Percentiles rank a stretch among this genome's conserved stretches.
Evolutionary conservation across 148 eudicot species (phyloP).

Genomic region (Bassia scoparia): DNA sequence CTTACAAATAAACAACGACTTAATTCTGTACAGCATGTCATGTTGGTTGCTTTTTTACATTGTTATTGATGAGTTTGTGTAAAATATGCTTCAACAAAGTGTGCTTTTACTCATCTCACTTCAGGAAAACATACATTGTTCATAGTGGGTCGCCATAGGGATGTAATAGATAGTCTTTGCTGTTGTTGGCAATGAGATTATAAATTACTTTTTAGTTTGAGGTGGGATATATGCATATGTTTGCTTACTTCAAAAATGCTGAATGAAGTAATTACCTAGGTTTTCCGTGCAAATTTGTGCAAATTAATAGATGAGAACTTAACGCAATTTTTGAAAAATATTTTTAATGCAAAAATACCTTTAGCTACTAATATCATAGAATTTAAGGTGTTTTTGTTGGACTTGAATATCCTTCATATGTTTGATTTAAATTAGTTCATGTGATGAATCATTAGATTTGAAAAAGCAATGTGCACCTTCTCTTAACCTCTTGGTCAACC

Average conservation of each 20-base stretch:
- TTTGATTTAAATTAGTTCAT: too few species aligned
- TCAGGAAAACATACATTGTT: not conserved
- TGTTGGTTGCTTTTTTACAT: not conserved
- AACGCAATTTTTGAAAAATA: too few species aligned
- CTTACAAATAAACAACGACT: not conserved
- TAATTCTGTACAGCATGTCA: not conserved
- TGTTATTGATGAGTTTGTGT: not conserved
- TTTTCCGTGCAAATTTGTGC: not conserved
- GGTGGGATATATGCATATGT: not conserved
- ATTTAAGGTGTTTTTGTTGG: too few species aligned
- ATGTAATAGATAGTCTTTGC: not conserved
- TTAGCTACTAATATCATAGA: too few species aligned
- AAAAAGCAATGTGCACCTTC: too few species aligned
- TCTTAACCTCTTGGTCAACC: too few species aligned
- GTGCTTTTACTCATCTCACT: not conserved
- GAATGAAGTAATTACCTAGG: not conserved
- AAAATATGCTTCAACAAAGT: not conserved
- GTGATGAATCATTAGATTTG: too few species aligned
- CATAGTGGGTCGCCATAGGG: not conserved
- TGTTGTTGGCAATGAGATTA: not conserved
- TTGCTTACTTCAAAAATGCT: not conserved
- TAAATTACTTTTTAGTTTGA: not conserved
- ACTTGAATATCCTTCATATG: too few species aligned
- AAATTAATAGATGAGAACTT: constrained; percentile 1
- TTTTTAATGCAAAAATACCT: too few species aligned